Base-by-base conservation (phyloP, 2,329 filamentous ascomycete genomes). In the Fusarium liriodendri region DNA sequence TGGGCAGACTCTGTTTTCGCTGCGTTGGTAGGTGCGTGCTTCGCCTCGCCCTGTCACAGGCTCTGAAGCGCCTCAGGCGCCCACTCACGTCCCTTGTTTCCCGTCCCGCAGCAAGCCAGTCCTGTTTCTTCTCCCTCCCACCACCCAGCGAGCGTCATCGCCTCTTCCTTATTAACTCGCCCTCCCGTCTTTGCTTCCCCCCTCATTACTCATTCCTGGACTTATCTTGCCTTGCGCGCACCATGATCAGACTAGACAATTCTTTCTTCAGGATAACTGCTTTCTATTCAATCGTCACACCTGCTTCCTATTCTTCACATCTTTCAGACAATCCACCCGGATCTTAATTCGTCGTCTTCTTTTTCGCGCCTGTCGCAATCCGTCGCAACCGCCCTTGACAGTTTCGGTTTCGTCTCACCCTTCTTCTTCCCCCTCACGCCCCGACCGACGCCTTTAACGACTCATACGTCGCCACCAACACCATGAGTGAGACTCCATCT, bases 401-500 rank as follows among this genome's bases (percentile, higher is more conserved):
- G 38, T 35, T 61, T 47, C 47, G 57, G 50, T 57, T 38, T 63
- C 54, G 57, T 63, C 62, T 54, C 60, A 69, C 40, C 62, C 27
- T n/a, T 58, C 27, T 33, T n/a, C 32, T 20, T 25, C 64, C 40
- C 35, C 57, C 42, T 27, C 55, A 58, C 47, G 40, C 22, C 22
- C 42, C 42, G 42, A 25, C 22, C 42, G 42, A 47, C 61, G 50
- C 35, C 50, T 25, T 64, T 38, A 38, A 55, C 59, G 33, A 63
- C 35, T 64, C 37, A 55, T 27, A 35, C 58, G 37, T 72, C 47
- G 32, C 64, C 58, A 38, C 66, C 69, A 61, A 67, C 67, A 76
- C 59, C 58, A 84, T 84, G 82, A 80, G 80, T 72, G 80, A 82
- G 66, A 75, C 75, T 29, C 71, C 79, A 57, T 77, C 78, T 66